Percentiles rank a stretch among this genome's conserved stretches.
Conservation (phyloP, 2,329 filamentous ascomycete genomes). For the Monilinia vaccinii-corymbosi region DNA sequence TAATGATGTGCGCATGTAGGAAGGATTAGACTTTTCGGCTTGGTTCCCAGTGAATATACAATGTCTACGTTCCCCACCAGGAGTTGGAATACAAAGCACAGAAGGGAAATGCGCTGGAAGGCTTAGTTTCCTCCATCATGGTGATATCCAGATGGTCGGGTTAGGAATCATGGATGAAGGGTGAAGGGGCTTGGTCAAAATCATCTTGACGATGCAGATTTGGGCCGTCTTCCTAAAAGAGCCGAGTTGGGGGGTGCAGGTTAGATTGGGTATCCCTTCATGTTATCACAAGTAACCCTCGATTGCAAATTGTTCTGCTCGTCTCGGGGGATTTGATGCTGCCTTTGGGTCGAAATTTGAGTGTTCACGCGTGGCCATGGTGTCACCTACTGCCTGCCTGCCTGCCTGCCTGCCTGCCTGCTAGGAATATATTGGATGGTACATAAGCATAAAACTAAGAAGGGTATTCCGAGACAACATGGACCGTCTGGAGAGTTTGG, state of each 20-base stretch:
- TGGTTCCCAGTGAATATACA: too few relatives aligned
- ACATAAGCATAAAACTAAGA: neutral
- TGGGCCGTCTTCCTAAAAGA: neutral
- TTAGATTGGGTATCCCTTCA: conserved; percentile 1
- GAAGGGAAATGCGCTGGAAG: too few relatives aligned
- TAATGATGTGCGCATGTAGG: too few relatives aligned
- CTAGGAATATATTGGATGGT: neutral
- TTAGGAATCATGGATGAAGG: neutral
- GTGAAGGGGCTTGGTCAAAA: neutral
- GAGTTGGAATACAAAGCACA: too few relatives aligned
- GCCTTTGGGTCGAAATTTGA: neutral
- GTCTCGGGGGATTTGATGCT: neutral
- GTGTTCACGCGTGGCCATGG: neutral
- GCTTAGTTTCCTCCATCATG: neutral
- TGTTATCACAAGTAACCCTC: too few relatives aligned
- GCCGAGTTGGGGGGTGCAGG: neutral
- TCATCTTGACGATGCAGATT: neutral
- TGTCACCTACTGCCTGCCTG: neutral
- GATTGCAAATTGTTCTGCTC: neutral
- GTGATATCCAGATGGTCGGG: conserved; percentile 10
- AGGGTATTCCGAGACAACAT: neutral
- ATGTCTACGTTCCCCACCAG: too few relatives aligned
- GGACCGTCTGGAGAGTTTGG: neutral
- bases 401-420: neutral
- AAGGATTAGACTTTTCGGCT: too few relatives aligned